Conservation (phyloP, 2,329 filamentous ascomycete species). For the Fusarium sp. region DNA sequence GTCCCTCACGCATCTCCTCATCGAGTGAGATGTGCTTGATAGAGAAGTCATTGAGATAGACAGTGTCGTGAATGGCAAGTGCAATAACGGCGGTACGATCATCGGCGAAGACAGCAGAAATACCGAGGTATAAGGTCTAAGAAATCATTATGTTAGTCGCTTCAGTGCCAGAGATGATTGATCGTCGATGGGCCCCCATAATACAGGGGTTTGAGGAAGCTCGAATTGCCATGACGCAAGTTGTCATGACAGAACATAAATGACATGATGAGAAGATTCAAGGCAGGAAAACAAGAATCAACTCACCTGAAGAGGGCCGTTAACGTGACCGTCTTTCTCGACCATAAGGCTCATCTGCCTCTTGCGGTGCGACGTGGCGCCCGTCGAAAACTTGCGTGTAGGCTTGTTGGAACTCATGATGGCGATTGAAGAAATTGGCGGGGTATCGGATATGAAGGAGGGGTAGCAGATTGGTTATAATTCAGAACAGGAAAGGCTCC, state of each 20-base stretch:
- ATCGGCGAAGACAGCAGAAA: conserved; percentile 67
- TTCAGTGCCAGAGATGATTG: not conserved
- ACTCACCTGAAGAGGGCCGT: conserved; percentile 62
- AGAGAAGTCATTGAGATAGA: conserved; percentile 80
- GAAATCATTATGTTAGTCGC: conserved; percentile 26
- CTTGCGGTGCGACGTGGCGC: conserved; percentile 61
- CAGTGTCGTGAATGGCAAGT: conserved; percentile 78
- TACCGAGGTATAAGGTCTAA: conserved; percentile 73
- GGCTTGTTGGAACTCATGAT: conserved; percentile 48
- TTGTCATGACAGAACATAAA: conserved; percentile 36
- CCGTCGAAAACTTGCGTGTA: conserved; percentile 59
- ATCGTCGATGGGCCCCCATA: conserved; percentile 3
- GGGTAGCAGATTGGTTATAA: conserved; percentile 22
- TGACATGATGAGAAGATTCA: not conserved
- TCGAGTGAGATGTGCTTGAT: conserved; percentile 68
- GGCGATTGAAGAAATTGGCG: conserved; percentile 29
- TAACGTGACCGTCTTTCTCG: conserved; percentile 59
- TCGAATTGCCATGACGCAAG: conserved; percentile 28
- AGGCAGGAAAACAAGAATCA: not conserved
- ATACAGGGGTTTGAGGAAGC: conserved; percentile 3
- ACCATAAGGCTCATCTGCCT: conserved; percentile 61
- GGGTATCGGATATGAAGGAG: conserved; percentile 28
- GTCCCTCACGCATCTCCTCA: conserved; percentile 54
- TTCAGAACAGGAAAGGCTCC: conserved; percentile 5
- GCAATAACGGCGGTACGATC: conserved; percentile 70